Percentiles rank a stretch among this genome's conserved stretches.
These are phyloP conservation scores for Dothideomycetidae sp. DNA, from an alignment of 2,329 filamentous ascomycete genomes.

Conservation along the genomic window DNA sequence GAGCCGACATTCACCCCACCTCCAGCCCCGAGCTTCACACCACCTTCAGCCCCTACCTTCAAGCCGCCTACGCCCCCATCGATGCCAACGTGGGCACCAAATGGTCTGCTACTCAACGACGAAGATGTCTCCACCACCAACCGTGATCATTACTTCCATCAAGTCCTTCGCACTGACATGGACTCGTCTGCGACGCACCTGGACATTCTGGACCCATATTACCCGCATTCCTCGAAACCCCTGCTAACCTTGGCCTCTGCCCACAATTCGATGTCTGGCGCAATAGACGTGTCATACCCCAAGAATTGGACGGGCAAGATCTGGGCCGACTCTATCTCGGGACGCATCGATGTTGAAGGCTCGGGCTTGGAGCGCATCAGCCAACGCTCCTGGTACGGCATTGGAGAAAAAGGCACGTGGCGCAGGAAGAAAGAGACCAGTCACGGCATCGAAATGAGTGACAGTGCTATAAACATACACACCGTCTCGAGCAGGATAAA, in stretches of 20 bases:
- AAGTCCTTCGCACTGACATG: neutral
- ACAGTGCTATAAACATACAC: neutral
- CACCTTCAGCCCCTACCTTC: neutral
- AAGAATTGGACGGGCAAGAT: slow-evolving; percentile 5
- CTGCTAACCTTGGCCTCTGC: neutral
- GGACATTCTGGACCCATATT: neutral
- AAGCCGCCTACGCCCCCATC: neutral
- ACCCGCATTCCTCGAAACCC: neutral
- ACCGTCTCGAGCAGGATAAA: neutral
- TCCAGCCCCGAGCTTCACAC: neutral
- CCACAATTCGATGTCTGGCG: slow-evolving; percentile 2
- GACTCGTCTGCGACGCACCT: neutral
- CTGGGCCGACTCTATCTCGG: slow-evolving; percentile 3
- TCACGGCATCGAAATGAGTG: neutral
- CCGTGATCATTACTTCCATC: neutral
- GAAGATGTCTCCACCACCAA: neutral
- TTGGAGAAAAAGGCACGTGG: slow-evolving; percentile 6
- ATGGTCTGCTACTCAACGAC: neutral
- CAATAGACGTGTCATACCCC: slow-evolving; percentile 1
- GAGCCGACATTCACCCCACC: neutral
- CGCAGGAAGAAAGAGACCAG: neutral
- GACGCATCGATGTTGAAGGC: slow-evolving; percentile 2
- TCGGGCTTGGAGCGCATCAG: slow-evolving; percentile 1
- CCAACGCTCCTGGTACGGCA: neutral
- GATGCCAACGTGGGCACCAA: slow-evolving; percentile 1